phyloP scores from a whole-genome alignment of 805 yeast genomes.

The Metschnikowia gruessii region DNA sequence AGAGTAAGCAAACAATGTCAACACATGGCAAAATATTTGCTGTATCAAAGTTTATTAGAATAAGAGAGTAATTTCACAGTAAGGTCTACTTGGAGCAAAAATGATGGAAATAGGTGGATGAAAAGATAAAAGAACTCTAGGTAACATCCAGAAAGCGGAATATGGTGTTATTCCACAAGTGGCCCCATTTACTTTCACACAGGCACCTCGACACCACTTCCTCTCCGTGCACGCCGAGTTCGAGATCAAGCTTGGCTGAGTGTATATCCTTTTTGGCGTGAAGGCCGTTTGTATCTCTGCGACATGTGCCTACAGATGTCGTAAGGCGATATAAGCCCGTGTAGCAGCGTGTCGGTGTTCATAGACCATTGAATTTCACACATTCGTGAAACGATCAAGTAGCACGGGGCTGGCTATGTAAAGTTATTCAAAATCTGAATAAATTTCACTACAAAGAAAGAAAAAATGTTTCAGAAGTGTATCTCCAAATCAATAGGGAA shows the following conservation, averaged over 20 bases:
- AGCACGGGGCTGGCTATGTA: too few species aligned
- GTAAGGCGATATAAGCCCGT: constrained; percentile 2
- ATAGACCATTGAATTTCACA: not conserved
- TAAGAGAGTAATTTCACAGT: not conserved
- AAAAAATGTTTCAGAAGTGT: too few species aligned
- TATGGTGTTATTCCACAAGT: not conserved
- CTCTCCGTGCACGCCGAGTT: not conserved
- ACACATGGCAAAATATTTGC: not conserved
- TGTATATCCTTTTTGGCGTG: not conserved
- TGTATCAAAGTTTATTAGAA: not conserved
- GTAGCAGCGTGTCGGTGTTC: not conserved
- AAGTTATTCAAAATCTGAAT: too few species aligned
- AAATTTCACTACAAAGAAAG: too few species aligned
- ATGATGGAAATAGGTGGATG: not conserved
- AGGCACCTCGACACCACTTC: not conserved
- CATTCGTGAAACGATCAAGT: too few species aligned
- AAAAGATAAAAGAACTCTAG: not conserved
- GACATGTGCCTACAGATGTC: constrained; percentile 13
- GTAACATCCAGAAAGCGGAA: not conserved
- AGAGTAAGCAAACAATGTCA: not conserved
- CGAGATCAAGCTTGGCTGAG: not conserved
- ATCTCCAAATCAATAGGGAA: too few species aligned
- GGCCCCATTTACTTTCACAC: not conserved
- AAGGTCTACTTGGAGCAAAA: not conserved
- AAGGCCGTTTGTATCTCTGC: constrained; percentile 3